Base-by-base conservation (phyloP, 371 early-diverging fungal species). In the Mucor sp. region DNA sequence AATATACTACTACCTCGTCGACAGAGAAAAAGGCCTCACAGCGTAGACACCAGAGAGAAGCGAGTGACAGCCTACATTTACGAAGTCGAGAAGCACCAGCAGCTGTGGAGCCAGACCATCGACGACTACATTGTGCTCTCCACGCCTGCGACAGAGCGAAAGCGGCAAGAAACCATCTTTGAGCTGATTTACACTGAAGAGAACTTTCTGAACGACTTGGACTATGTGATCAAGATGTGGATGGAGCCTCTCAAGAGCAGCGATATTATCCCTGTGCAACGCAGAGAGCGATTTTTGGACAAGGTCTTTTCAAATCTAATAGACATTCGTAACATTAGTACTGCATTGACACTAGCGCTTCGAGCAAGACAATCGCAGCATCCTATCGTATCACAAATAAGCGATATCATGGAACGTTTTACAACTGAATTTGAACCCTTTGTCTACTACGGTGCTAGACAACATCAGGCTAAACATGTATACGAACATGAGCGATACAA, bases 161-260 rank as follows among this genome's bases (percentile, higher is more conserved):
- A 93, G 68, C 35, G 73, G 39, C 97, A 97, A 69, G 96, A 97
- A 74, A 89, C 88, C 32, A 93, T 97, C 50, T 96, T 89, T 78
- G 97, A 97, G 76, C 65, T 96, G 60, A 90, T 97, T 41, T 86
- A 92, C 57, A 94, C 92, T 3, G 96, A 96, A 74, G 87, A 89
- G 65, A 92, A 94, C 72, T 97, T 90, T 77, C 90, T 95, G 14
- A 85, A 84, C 32, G 96, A 95, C 67, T 39, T 83, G 25, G 65
- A 76, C 43, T 76, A 76, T 55, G 47, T 75, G 3, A 58, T 68
- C 15, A 62, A 73, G 89, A 80, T 88, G 74, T 94, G 91, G 85
- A 90, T 94, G 44, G 79, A 89, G 62, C 96, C 95, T 3, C 78
- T 97, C 25, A 76, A 80, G 37, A 70, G 80, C 48, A 68, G 76